Evolutionary conservation across 148 eudicot species (phyloP).

Genomic region (Polygonum aviculare): DNA sequence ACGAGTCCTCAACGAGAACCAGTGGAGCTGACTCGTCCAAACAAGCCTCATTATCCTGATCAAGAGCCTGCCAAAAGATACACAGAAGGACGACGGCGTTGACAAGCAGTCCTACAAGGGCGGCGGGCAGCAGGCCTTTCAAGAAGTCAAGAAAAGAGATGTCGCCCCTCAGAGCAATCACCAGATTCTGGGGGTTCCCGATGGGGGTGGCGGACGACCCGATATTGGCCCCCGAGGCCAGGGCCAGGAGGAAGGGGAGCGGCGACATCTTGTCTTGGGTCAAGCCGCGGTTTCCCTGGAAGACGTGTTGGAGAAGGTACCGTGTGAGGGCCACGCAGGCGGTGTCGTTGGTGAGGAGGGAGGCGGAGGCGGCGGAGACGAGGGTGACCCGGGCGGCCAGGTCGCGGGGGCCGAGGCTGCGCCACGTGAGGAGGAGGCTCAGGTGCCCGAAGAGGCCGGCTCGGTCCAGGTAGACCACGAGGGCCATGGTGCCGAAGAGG

Average conservation of each 20-base stretch:
- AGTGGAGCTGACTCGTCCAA: neutral
- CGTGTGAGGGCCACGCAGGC: conserved; percentile 61
- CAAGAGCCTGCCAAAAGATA: conserved; percentile 43
- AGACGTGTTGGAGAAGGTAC: conserved; percentile 43
- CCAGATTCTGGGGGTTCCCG: conserved; percentile 41
- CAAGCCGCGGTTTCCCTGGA: neutral
- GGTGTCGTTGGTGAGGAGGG: conserved; percentile 66
- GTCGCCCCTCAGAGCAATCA: conserved; percentile 35
- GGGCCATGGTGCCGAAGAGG: conserved; percentile 70
- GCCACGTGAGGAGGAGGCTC: conserved; percentile 49
- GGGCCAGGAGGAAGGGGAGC: conserved; percentile 59
- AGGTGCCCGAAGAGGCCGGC: conserved; percentile 61
- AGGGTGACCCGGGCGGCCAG: conserved; percentile 47
- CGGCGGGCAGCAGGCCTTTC: conserved; percentile 28
- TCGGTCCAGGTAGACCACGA: conserved; percentile 51
- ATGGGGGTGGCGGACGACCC: conserved; percentile 67
- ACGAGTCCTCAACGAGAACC: neutral
- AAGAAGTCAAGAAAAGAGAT: conserved; percentile 37
- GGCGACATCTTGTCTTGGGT: conserved; percentile 28
- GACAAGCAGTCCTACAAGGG: conserved; percentile 45
- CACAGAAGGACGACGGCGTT: conserved; percentile 41
- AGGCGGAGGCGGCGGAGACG: conserved; percentile 56
- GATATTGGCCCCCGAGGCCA: conserved; percentile 68
- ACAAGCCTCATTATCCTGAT: neutral
- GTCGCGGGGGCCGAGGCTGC: conserved; percentile 50